Evolutionary conservation across 306 rosid species (phyloP).

Genomic region (Purshia tridentata): DNA sequence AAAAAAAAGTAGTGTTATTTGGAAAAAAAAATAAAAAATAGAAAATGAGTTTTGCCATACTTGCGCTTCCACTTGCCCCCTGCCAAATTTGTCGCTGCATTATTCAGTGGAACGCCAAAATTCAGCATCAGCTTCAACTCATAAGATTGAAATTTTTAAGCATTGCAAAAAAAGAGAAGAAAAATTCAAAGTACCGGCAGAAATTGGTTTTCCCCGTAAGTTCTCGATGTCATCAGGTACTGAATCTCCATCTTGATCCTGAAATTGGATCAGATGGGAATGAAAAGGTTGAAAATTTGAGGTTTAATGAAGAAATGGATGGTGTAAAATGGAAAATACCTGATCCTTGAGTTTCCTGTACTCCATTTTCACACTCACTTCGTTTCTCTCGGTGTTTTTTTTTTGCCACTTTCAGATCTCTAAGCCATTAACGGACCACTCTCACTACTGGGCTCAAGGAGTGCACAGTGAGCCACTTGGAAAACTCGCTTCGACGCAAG

Average conservation of each 20-base stretch:
- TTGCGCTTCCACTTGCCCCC: conserved; percentile 57
- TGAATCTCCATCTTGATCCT: conserved; percentile 39
- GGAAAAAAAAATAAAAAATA: conserved; percentile 1
- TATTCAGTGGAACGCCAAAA: conserved; percentile 3
- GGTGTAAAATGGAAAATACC: conserved; percentile 28
- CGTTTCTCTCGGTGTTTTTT: background rate
- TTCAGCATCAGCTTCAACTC: background rate
- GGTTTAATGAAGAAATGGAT: background rate
- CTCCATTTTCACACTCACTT: conserved; percentile 49
- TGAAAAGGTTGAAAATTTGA: background rate
- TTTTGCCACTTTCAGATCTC: conserved; percentile 11
- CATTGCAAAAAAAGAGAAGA: background rate
- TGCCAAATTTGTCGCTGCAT: conserved; percentile 35
- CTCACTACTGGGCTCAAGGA: background rate
- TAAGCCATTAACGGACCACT: conserved; percentile 3
- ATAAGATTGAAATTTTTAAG: background rate
- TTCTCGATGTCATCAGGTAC: conserved; percentile 41
- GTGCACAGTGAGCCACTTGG: background rate
- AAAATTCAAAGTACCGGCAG: conserved; percentile 11
- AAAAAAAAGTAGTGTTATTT: conserved; percentile 2
- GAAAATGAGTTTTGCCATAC: conserved; percentile 21
- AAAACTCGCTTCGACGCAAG: background rate
- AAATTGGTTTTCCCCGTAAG: conserved; percentile 35
- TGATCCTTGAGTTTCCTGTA: conserved; percentile 78
- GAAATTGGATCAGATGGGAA: background rate